Conservation (phyloP, 2,329 filamentous ascomycete species). For the Colletotrichum cordylinicola region DNA sequence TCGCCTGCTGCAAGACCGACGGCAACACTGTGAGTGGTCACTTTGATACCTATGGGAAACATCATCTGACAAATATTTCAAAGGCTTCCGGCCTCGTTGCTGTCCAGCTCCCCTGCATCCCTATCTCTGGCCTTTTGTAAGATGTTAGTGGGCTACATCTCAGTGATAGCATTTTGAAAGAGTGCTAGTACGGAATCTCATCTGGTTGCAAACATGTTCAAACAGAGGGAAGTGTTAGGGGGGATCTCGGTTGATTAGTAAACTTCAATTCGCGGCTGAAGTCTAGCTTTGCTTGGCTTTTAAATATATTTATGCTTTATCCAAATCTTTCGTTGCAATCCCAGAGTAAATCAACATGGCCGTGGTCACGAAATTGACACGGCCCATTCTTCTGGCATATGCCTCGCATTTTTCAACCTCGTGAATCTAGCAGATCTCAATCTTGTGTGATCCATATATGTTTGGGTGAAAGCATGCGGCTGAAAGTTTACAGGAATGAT, state of each 20-base stretch:
- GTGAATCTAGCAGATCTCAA: background rate
- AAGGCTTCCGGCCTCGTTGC: background rate
- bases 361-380: too few species aligned
- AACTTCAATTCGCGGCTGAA: background rate
- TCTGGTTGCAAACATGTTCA: background rate
- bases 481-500: background rate
- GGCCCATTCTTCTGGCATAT: background rate
- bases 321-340: background rate
- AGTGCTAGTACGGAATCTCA: background rate
- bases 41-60: background rate
- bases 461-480: background rate
- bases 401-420: fast-evolving
- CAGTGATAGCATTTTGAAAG: background rate
- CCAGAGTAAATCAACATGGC: background rate
- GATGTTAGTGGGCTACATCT: fast-evolving
- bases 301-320: background rate
- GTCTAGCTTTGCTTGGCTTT: background rate
- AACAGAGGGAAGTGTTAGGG: background rate
- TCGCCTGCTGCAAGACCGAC: background rate
- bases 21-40: background rate
- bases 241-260: background rate
- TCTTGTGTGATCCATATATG: background rate
- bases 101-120: background rate
- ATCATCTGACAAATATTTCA: background rate
- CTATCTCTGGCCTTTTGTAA: background rate